Evolutionary conservation across 2,329 filamentous ascomycete genomes (phyloP), one percentile per base, ranked within the genome.

Genomic region (Paradendryphiella salina): DNA sequence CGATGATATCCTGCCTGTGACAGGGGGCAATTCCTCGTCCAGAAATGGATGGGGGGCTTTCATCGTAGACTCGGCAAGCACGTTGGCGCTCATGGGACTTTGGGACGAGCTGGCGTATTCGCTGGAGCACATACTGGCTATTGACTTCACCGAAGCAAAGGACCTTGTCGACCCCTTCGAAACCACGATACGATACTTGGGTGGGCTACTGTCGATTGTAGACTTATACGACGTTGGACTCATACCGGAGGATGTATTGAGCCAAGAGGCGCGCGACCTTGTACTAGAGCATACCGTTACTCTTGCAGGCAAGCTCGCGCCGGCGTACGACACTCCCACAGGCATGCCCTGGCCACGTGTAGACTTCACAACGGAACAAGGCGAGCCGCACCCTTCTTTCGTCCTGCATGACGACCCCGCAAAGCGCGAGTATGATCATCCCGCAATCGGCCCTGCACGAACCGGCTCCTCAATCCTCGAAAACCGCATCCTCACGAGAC

Each of bases 261-360:
- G 58, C 5, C 42, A 50, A 34, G 65, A 67, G 36, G 64, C 68
- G 18, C 66, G 73, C 44, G 61, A 71, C 31, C 45, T 59, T 9
- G 61, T 76, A 18, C 67, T 76, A 4, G 49, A 64, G 31, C 70
- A 76, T 51, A 72, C 74, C n/a, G 58, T 73, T 11, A 61, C 61
- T 11, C 61, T 76, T 10, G 73, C 71, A 15, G 57, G 66, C 45
- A 69, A 71, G 39, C 66, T 76, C 6, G 70, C 64, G 3, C 73
- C 73, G 5, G 72, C 71, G 2, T 76, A 73, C 50, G 69, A 75
- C 43, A 73, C 72, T 7, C 72, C 73, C 3, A 74, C 73, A 2
- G 73, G 74, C 15, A 67, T 76, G 71, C 69, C 75, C 13, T 78
- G 74, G 73, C 75, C 76, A 7, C 73, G 73, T n/a, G 69, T 78